These are phyloP conservation scores for Aspergillus costaricaensis DNA, from an alignment of 2,329 filamentous ascomycete genomes.

Conservation along the genomic window DNA sequence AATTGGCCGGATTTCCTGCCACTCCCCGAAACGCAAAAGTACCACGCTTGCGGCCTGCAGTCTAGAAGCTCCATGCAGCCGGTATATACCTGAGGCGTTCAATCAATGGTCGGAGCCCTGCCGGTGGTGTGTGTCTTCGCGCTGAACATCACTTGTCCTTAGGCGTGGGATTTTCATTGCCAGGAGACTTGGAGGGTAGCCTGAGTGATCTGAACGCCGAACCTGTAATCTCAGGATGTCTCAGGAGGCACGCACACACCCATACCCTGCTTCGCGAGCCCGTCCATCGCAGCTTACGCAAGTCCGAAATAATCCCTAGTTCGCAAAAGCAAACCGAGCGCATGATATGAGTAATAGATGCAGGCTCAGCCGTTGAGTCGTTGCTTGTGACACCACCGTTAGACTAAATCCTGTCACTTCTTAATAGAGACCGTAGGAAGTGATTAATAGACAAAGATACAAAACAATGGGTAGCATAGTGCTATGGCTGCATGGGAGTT, in stretches of 20 bases:
- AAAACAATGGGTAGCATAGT: neutral
- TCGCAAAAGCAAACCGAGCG: neutral
- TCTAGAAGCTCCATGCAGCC: constrained; percentile 12
- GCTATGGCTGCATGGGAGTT: neutral
- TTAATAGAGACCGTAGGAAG: neutral
- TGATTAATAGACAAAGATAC: neutral
- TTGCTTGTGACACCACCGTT: neutral
- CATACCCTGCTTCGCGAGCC: neutral
- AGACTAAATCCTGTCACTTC: neutral
- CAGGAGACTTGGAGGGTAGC: neutral
- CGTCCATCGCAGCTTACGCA: constrained; percentile 6
- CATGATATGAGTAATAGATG: constrained; percentile 1
- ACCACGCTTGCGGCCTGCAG: constrained; percentile 8
- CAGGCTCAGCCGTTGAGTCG: constrained; percentile 7
- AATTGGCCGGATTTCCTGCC: constrained; percentile 14
- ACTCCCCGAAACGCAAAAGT: constrained; percentile 13
- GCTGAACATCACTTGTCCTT: neutral
- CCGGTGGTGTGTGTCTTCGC: constrained; percentile 2
- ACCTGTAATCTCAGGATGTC: neutral
- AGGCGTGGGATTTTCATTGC: neutral
- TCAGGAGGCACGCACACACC: neutral
- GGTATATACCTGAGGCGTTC: constrained; percentile 6
- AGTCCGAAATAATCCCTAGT: neutral
- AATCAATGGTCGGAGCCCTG: neutral
- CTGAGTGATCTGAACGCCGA: constrained; percentile 1